phyloP scores from a whole-genome alignment of 768 basidiomycete species.

The Mycena alexandri region DNA sequence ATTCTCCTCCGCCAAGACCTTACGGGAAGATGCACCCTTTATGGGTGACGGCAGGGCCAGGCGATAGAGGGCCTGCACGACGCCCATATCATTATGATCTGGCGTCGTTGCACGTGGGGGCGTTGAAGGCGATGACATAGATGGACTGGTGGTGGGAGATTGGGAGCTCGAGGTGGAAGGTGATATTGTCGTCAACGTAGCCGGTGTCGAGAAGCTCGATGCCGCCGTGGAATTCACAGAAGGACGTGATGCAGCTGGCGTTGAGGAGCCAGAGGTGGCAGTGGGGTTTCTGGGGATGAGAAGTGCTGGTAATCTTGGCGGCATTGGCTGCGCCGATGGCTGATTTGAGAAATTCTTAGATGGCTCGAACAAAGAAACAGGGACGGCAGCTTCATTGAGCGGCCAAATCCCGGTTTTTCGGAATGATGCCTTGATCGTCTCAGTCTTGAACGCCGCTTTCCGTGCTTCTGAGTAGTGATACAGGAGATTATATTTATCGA shows the following conservation, averaged over 20 bases:
- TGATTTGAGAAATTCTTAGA: too few relatives aligned
- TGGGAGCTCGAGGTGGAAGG: neutral
- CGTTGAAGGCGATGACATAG: neutral
- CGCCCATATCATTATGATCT: too few relatives aligned
- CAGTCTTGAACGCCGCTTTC: constrained; percentile 20
- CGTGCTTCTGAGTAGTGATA: constrained; percentile 31
- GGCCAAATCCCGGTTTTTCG: too few relatives aligned
- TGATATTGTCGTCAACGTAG: neutral
- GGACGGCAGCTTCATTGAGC: too few relatives aligned
- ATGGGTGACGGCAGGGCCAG: constrained; percentile 11
- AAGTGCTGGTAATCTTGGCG: neutral
- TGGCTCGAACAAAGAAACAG: too few relatives aligned
- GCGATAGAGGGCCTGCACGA: neutral
- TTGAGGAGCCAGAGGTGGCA: neutral
- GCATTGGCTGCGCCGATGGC: too few relatives aligned
- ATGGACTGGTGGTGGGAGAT: neutral
- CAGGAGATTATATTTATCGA: constrained; percentile 38
- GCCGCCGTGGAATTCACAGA: neutral
- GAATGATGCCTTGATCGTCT: too few relatives aligned
- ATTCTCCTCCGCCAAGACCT: constrained; percentile 13
- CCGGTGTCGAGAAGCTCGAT: neutral
- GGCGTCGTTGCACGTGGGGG: neutral
- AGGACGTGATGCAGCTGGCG: neutral
- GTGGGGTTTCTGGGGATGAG: neutral
- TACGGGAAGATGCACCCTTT: constrained; percentile 1